phyloP scores from a whole-genome alignment of 352 stramenopile species.

The Pythium rhizo-oryzae region DNA sequence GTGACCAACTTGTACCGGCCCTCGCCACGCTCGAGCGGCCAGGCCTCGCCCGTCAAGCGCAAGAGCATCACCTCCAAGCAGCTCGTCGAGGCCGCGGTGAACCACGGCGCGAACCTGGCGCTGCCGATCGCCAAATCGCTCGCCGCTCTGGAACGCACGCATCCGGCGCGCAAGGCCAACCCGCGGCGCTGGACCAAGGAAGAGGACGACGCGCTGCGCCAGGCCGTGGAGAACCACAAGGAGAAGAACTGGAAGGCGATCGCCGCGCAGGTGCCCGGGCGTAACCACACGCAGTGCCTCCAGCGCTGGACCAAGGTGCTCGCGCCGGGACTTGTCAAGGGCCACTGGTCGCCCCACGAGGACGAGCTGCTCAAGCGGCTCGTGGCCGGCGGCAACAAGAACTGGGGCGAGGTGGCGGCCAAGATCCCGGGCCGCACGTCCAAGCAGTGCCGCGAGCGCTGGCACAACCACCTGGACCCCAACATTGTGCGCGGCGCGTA shows the following conservation, averaged over 20 bases:
- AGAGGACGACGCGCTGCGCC: conserved; percentile 85
- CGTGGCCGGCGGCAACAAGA: conserved; percentile 86
- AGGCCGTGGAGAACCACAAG: conserved; percentile 85
- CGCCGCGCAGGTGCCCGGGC: conserved; percentile 78
- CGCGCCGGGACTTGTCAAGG: conserved; percentile 86
- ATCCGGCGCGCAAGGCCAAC: conserved; percentile 70
- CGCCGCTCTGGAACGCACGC: conserved; percentile 34
- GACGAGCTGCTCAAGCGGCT: conserved; percentile 79
- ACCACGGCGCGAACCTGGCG: conserved; percentile 19
- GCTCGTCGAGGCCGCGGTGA: conserved; percentile 40
- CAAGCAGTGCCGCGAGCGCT: conserved; percentile 91
- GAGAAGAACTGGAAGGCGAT: conserved; percentile 95
- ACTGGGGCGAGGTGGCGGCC: conserved; percentile 87
- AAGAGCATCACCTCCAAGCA: conserved; percentile 84
- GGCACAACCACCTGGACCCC: conserved; percentile 90
- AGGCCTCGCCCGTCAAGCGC: conserved; percentile 67
- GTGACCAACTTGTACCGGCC: conserved; percentile 32
- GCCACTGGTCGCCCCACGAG: conserved; percentile 90
- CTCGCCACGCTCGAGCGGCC: conserved; percentile 25
- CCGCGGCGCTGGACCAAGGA: conserved; percentile 87
- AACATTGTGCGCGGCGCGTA: conserved; percentile 90
- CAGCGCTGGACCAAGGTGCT: conserved; percentile 93
- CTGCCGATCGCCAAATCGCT: conserved; percentile 38
- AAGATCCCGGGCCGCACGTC: conserved; percentile 86
- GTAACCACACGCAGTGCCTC: conserved; percentile 92